Conservation (phyloP, 2,329 filamentous ascomycete genomes). For the Scedosporium minutisporum region DNA sequence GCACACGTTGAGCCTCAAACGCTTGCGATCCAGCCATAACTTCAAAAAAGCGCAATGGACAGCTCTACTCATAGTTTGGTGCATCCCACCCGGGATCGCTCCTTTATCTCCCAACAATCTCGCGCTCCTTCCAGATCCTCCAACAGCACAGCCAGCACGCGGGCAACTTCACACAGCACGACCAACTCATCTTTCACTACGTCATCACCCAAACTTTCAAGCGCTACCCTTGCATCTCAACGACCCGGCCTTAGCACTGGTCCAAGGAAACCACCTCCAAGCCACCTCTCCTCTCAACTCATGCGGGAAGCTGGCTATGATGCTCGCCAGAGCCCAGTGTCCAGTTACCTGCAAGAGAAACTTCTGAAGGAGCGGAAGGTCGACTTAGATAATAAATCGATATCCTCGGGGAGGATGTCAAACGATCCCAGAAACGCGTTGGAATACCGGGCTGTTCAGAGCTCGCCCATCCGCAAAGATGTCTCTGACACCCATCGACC, state of each 20-base stretch:
- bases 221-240: conserved; percentile 26
- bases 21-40: not conserved
- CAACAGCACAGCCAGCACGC: conserved; percentile 30
- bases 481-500: conserved; percentile 28
- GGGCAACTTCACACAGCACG: conserved; percentile 29
- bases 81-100: not conserved
- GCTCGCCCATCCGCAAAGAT: conserved; percentile 12
- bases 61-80: not conserved
- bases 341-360: conserved; percentile 44
- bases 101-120: conserved; percentile 16
- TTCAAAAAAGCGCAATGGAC: not conserved
- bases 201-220: conserved; percentile 23
- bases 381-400: conserved; percentile 32
- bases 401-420: conserved; percentile 10
- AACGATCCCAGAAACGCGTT: conserved; percentile 25
- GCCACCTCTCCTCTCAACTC: conserved; percentile 16
- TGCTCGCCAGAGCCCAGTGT: conserved; percentile 30
- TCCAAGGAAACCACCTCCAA: conserved; percentile 14
- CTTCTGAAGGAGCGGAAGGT: conserved; percentile 40
- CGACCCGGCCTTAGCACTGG: conserved; percentile 29
- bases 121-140: conserved; percentile 38
- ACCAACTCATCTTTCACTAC: conserved; percentile 31
- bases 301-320: conserved; percentile 29
- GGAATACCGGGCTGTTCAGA: conserved; percentile 14
- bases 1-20: not conserved